Evolutionary conservation across 164 flowering plant genomes (phyloP).

Genomic region (Stephania japonica): DNA sequence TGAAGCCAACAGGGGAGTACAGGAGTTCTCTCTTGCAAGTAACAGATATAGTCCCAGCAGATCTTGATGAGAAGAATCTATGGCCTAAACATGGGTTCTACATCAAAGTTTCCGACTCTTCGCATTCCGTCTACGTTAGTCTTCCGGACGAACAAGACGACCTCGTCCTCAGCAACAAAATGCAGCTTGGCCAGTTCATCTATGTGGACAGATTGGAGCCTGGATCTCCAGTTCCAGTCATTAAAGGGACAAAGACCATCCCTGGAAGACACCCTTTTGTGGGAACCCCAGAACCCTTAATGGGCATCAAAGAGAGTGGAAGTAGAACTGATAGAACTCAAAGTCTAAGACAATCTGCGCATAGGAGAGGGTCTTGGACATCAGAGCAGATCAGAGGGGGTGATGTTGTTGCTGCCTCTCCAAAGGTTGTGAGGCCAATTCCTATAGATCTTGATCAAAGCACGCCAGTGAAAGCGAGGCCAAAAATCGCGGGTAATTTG

Average conservation of each 20-base stretch:
- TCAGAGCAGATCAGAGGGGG: conserved; percentile 27
- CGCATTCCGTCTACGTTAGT: conserved; percentile 77
- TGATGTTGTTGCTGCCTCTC: conserved; percentile 33
- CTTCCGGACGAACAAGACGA: conserved; percentile 85
- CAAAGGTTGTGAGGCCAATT: conserved; percentile 48
- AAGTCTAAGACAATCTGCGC: conserved; percentile 21
- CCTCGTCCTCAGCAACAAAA: conserved; percentile 79
- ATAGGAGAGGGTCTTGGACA: conserved; percentile 78
- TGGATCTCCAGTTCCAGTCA: conserved; percentile 81
- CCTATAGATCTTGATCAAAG: conserved; percentile 67
- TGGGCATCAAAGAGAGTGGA: conserved; percentile 59
- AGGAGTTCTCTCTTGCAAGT: conserved; percentile 84
- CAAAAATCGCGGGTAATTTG: conserved; percentile 17
- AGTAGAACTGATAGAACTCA: conserved; percentile 21
- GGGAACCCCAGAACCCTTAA: conserved; percentile 86
- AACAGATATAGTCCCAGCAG: conserved; percentile 91
- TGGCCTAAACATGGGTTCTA: conserved; percentile 85
- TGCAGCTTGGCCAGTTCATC: conserved; percentile 93
- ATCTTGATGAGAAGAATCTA: conserved; percentile 82
- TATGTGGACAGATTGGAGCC: conserved; percentile 83
- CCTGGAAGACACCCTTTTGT: conserved; percentile 90
- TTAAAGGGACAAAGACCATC: conserved; percentile 67
- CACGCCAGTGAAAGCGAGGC: conserved; percentile 55
- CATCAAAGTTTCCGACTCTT: conserved; percentile 87
- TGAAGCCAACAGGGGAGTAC: conserved; percentile 74